Base-by-base conservation (phyloP, 2,329 filamentous ascomycete species). In the Chaetomiaceae sp. region DNA sequence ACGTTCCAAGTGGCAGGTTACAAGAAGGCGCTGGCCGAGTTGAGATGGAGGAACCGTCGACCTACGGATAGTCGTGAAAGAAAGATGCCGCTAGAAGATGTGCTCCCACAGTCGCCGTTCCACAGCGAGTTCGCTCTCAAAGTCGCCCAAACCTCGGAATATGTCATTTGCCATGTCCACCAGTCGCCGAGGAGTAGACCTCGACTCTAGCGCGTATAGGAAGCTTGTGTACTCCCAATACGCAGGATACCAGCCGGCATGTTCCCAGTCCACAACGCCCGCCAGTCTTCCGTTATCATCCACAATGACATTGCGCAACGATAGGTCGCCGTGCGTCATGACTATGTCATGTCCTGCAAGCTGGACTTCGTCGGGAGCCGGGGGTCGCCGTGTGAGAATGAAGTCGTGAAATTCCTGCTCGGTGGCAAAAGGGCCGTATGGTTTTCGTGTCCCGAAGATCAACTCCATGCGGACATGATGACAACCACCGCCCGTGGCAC, bases 391-490 rank as follows among this genome's bases (percentile, higher is more conserved):
- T 26, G 37, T 29, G 11, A 18, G 37, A 39, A 39, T 29, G 37
- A 29, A 39, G 24, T 30, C 17, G 37, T 39, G 37, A 22, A 39
- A 39, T 2, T 39, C 37, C 17, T 39, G n/a, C 26, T 39, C 37
- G 37, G 37, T 39, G 3, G 37, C 24, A 14, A 39, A 39, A 5
- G 37, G 37, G 19, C 37, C 37, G 15, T 29, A 14, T 29, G 37
- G 24, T 12, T 9, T 26, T 17, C 36, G 36, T 4, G 15, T 30
- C 4, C 17, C n/a, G 11, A 12, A 39, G 20, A 39, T 39, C 37
- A 39, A 39, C 37, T 39, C 37, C 37, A 39, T 39, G n/a, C 37
- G 37, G 12, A 39, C 37, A 39, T 39, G 37, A 19, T 39, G 37
- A 14, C 37, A 39, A 14, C 24, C 24, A 14, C 37, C 37, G 14